These are phyloP conservation scores for Sugiyamaella qingdaonensis DNA, from an alignment of 805 yeast genomes.

Conservation along the genomic window DNA sequence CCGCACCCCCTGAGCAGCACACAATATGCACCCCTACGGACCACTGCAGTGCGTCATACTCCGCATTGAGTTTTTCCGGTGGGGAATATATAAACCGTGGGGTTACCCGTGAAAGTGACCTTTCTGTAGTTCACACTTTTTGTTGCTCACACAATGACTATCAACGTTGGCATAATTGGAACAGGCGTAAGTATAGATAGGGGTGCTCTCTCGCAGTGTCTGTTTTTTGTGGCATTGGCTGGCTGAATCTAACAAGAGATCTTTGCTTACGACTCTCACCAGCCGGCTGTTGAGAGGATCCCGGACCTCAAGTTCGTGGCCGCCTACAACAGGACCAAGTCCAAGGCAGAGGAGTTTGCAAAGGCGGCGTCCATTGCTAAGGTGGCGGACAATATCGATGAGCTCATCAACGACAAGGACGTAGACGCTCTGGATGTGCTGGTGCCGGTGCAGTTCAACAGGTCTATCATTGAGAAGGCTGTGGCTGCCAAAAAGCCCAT, in stretches of 20 bases:
- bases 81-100: too few species aligned
- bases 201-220: background rate
- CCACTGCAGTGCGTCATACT: too few species aligned
- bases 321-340: slow-evolving; percentile 76
- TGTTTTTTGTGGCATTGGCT: background rate
- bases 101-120: too few species aligned
- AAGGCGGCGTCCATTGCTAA: slow-evolving; percentile 48
- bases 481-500: slow-evolving; percentile 73
- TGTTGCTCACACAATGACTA: slow-evolving; percentile 18
- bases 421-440: slow-evolving; percentile 80
- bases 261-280: slow-evolving; percentile 79
- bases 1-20: too few species aligned
- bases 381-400: slow-evolving; percentile 50
- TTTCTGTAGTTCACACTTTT: too few species aligned
- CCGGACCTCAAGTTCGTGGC: slow-evolving; percentile 56
- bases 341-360: slow-evolving; percentile 82
- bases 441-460: slow-evolving; percentile 82
- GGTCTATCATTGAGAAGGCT: slow-evolving; percentile 64
- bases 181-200: slow-evolving; percentile 25
- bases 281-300: slow-evolving; percentile 57
- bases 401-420: slow-evolving; percentile 57
- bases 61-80: too few species aligned
- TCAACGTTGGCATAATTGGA: slow-evolving; percentile 30
- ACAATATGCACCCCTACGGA: too few species aligned
- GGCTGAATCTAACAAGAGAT: slow-evolving; percentile 35